phyloP scores from a whole-genome alignment of 257 asterid species.

The Coffea eugenioides region DNA sequence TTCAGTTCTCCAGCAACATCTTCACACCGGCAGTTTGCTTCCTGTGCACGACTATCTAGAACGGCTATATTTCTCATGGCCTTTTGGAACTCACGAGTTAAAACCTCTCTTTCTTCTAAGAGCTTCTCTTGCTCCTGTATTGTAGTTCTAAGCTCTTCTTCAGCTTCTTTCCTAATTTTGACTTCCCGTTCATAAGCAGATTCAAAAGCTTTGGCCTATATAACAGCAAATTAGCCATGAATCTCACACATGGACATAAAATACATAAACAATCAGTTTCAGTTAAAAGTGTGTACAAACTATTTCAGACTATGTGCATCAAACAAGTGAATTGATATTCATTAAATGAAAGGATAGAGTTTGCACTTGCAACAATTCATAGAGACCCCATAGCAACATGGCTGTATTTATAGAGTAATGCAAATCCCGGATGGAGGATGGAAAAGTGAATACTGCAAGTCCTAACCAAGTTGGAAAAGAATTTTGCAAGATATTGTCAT shows the following conservation, averaged over 20 bases:
- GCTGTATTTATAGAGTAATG: not conserved
- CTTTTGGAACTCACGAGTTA: constrained; percentile 43
- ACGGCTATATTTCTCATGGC: constrained; percentile 56
- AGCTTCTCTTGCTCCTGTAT: constrained; percentile 53
- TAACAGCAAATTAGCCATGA: constrained; percentile 2
- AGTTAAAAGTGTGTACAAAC: not conserved
- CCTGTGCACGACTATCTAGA: constrained; percentile 59
- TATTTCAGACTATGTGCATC: not conserved
- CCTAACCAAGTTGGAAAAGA: not conserved
- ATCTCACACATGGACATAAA: not conserved
- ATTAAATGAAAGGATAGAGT: not conserved
- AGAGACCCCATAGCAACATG: not conserved
- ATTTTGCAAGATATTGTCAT: not conserved
- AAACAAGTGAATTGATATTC: too few relatives aligned
- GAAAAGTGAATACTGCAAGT: not conserved
- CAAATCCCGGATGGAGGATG: too few relatives aligned
- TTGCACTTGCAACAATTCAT: not conserved
- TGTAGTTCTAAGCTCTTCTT: constrained; percentile 39
- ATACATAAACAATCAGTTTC: not conserved
- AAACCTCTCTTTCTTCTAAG: constrained; percentile 41
- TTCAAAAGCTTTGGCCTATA: constrained; percentile 59
- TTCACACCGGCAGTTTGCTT: constrained; percentile 50
- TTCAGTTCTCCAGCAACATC: constrained; percentile 59
- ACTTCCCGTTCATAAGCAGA: constrained; percentile 52
- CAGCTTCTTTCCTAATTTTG: constrained; percentile 52